A percentile compares a stretch with the other conserved stretches of the same genome.
Evolutionary conservation across 1,284 basidiomycete species (phyloP).

Genomic region (Trichosporon faecale): DNA sequence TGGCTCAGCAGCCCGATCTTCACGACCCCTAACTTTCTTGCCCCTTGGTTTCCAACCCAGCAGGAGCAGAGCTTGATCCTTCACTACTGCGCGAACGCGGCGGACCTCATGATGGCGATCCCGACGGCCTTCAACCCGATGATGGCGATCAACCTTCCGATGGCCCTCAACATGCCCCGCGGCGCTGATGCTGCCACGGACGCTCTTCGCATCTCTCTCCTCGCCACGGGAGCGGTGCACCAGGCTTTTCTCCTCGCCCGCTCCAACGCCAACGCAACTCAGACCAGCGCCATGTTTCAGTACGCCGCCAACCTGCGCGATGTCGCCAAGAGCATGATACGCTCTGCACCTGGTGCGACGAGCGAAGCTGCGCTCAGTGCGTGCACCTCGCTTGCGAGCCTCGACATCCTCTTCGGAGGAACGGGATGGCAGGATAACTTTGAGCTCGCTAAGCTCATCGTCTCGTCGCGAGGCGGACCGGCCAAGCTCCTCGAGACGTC

Average conservation of each 20-base stretch:
- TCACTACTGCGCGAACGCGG: conserved; percentile 51
- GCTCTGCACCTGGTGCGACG: conserved; percentile 31
- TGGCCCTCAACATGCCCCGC: conserved; percentile 50
- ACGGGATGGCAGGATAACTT: conserved; percentile 55
- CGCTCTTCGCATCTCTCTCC: conserved; percentile 49
- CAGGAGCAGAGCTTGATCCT: conserved; percentile 49
- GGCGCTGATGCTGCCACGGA: conserved; percentile 49
- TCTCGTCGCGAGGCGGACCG: conserved; percentile 53
- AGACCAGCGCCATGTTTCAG: conserved; percentile 45
- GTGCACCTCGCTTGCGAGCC: conserved; percentile 51
- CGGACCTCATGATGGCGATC: conserved; percentile 54
- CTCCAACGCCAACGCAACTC: conserved; percentile 36
- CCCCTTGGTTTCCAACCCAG: conserved; percentile 50
- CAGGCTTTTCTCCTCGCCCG: conserved; percentile 52
- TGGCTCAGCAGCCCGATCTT: conserved; percentile 7
- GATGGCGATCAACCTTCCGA: conserved; percentile 53
- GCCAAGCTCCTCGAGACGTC: conserved; percentile 43
- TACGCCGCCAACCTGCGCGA: conserved; percentile 40
- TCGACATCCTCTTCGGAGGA: conserved; percentile 57
- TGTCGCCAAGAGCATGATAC: conserved; percentile 43
- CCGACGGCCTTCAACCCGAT: conserved; percentile 53
- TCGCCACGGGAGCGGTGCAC: conserved; percentile 53
- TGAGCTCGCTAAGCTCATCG: conserved; percentile 53
- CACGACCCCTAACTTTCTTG: conserved; percentile 28
- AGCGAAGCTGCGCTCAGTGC: conserved; percentile 54